These are phyloP conservation scores for Populus hybrid DNA, from an alignment of 441 rosid genomes.

Conservation along the genomic window DNA sequence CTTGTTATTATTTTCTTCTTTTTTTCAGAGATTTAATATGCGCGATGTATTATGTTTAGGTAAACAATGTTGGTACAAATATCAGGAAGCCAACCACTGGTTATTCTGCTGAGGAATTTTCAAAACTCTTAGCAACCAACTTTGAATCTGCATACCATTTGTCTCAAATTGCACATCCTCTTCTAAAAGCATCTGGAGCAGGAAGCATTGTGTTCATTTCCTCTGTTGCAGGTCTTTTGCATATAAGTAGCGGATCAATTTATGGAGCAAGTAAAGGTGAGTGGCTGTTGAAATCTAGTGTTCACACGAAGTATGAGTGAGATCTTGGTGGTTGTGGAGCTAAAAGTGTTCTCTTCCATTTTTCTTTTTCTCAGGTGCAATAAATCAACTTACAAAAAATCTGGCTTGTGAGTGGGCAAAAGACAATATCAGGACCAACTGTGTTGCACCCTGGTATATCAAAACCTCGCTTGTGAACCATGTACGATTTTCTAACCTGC, in stretches of 20 bases:
- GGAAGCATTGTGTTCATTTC: slow-evolving; percentile 83
- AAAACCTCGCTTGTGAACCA: slow-evolving; percentile 65
- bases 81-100: slow-evolving; percentile 71
- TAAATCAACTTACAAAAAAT: slow-evolving; percentile 78
- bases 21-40: not conserved
- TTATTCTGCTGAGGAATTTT: slow-evolving; percentile 56
- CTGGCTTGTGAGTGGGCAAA: slow-evolving; percentile 96
- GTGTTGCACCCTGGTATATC: slow-evolving; percentile 85
- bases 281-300: not conserved
- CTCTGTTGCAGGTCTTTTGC: slow-evolving; percentile 61
- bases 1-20: not conserved
- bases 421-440: slow-evolving; percentile 78
- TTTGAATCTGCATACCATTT: slow-evolving; percentile 74
- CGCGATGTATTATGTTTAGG: slow-evolving; percentile 31
- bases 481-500: slow-evolving; percentile 36
- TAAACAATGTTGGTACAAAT: slow-evolving; percentile 88
- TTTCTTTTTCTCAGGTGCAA: slow-evolving; percentile 49
- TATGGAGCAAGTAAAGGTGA: slow-evolving; percentile 73
- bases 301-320: not conserved
- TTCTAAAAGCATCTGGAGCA: slow-evolving; percentile 65
- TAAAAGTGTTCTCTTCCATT: not conserved
- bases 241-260: slow-evolving; percentile 57
- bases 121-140: slow-evolving; percentile 55
- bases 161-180: slow-evolving; percentile 78
- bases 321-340: not conserved